Evolutionary conservation across 192 early-diverging fungal species (phyloP).

Genomic region (Rhizoclosmatium globosum): DNA sequence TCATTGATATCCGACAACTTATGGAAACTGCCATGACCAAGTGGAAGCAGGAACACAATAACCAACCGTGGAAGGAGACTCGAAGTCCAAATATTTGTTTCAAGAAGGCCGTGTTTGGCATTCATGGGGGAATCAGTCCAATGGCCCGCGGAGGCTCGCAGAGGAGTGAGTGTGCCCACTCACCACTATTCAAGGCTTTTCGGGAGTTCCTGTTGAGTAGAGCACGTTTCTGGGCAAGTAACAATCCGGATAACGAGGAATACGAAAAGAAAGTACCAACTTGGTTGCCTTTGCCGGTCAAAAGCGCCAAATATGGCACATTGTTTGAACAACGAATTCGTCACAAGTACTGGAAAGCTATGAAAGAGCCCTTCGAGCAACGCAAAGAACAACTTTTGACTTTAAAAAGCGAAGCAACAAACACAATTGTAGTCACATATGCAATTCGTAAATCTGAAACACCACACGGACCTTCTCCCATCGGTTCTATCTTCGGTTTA

Average conservation of each 20-base stretch:
- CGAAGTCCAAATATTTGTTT: slow-evolving; percentile 21
- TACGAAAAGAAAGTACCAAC: neutral
- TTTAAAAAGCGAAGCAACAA: neutral
- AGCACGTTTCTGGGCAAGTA: neutral
- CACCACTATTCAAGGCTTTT: slow-evolving; percentile 34
- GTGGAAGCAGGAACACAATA: neutral
- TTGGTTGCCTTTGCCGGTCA: slow-evolving; percentile 20
- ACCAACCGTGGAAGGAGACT: neutral
- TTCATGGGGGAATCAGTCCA: slow-evolving; percentile 39
- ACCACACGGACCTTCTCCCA: neutral
- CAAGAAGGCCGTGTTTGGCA: slow-evolving; percentile 21
- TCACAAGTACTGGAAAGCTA: no score
- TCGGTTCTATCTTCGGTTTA: no score
- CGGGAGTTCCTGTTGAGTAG: slow-evolving; percentile 32
- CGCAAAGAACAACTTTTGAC: neutral
- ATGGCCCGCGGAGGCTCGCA: slow-evolving; percentile 7
- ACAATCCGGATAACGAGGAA: neutral
- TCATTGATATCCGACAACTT: slow-evolving; percentile 32
- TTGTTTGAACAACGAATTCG: neutral
- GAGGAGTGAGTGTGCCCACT: neutral
- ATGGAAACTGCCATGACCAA: neutral
- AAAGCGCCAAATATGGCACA: neutral
- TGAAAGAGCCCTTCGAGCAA: neutral
- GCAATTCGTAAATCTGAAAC: slow-evolving; percentile 2
- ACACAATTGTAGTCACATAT: slow-evolving; percentile 27